Base-by-base conservation (phyloP, 2,329 filamentous ascomycete genomes). In the Albophoma yamanashiensis region DNA sequence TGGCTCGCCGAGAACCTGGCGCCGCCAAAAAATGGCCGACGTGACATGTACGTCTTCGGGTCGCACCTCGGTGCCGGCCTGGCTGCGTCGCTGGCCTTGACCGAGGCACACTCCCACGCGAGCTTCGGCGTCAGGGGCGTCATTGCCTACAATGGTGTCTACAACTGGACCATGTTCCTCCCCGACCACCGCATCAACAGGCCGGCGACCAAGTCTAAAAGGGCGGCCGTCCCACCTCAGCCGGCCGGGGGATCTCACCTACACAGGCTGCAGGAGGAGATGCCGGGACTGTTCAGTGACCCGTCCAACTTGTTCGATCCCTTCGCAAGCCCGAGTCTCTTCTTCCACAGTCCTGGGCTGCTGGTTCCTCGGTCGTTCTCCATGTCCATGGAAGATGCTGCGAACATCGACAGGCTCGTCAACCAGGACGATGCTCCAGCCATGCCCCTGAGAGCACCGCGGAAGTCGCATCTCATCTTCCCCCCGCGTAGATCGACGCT, bases 151-250 rank as follows among this genome's bases (percentile, higher is more conserved):
- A 84, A 87, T 64, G 84, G 83, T 50, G 77, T 87, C 61, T 87
- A 84, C 71, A 81, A 87, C 72, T 87, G 84, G 85, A 84, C 82
- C 60, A 81, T 76, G 68, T 82, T 86, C 61, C 75, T 84, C 14
- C 80, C 80, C 0, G 77, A 80, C 63, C 80, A 85, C 60, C 75
- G 74, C 8, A 69, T 78, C 62, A 78, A 82, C 64, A 66, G 60
- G 7, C 59, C 65, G 1, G 58, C 63, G 12, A 67, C 62, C 36
- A 60, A 56, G 15, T 58, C 50, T 20, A 68, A 64, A 58, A 60
- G 43, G 14, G 27, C 58, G 11, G 59, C 66, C 11, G 58, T 66
- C 12, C 58, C 65, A 5, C 60, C 60, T 5, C 65, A 61, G 40
- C 66, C 68, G 1, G 62, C 62, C 9, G 70, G 71, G 34, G 71